Percentiles rank a stretch among this genome's conserved stretches.
These are phyloP conservation scores for Prinsepia uniflora DNA, from an alignment of 306 rosid genomes.

Conservation along the genomic window DNA sequence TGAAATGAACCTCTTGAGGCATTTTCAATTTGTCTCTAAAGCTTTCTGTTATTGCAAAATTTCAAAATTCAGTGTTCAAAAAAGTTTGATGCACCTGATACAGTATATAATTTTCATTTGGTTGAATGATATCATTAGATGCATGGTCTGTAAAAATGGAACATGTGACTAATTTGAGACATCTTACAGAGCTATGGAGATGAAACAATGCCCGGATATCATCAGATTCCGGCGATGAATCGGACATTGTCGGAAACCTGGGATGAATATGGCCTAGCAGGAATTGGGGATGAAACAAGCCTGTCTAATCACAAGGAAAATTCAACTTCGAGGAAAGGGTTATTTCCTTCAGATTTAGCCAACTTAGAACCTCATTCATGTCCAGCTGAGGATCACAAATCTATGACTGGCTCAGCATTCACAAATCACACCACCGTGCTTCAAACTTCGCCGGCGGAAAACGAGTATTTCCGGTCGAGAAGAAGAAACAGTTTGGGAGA, in stretches of 20 bases:
- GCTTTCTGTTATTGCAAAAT: not conserved
- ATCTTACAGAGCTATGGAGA: conserved; percentile 79
- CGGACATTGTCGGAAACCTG: conserved; percentile 58
- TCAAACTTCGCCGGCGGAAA: conserved; percentile 66
- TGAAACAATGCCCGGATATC: conserved; percentile 53
- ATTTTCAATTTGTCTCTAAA: not conserved
- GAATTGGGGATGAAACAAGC: conserved; percentile 37
- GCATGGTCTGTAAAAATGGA: not conserved
- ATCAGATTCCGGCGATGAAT: conserved; percentile 43
- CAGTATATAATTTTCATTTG: too few relatives aligned
- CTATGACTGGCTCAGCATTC: conserved; percentile 48
- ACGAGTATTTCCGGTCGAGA: conserved; percentile 55
- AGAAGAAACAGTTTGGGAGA: conserved; percentile 74
- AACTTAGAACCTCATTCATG: conserved; percentile 53
- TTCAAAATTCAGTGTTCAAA: too few relatives aligned
- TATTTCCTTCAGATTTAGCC: conserved; percentile 36
- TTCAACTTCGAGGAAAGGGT: conserved; percentile 60
- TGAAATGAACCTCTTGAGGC: not conserved
- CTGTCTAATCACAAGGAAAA: conserved; percentile 47
- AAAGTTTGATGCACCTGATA: too few relatives aligned
- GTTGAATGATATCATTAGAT: too few relatives aligned
- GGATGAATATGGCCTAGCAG: conserved; percentile 60
- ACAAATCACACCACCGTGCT: conserved; percentile 48
- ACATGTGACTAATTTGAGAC: conserved; percentile 20
- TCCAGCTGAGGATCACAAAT: conserved; percentile 61